Conservation (phyloP, 2,329 filamentous ascomycete species). For the Ceratocystiopsis minuta region DNA sequence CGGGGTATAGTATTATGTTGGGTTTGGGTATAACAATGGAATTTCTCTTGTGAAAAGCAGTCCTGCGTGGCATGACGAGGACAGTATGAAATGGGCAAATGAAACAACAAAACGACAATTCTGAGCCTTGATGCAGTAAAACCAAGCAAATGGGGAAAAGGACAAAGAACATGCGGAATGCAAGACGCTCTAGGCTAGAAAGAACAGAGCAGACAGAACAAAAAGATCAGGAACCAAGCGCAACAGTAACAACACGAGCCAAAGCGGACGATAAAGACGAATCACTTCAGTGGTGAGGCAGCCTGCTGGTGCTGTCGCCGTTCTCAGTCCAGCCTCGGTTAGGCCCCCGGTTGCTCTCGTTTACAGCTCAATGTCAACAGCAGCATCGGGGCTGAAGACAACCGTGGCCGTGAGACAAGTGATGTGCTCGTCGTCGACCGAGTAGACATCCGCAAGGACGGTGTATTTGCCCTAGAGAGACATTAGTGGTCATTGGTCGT, state of each 20-base stretch:
- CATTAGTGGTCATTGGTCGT: background rate
- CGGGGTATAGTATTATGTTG: no score
- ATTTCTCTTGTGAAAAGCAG: no score
- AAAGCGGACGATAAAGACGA: no score
- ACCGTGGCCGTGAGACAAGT: slow-evolving; percentile 73
- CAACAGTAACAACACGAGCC: background rate
- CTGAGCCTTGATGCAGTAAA: background rate
- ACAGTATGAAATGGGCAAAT: no score
- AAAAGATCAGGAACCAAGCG: background rate
- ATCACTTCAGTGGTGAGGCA: background rate
- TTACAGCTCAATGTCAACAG: slow-evolving; percentile 3
- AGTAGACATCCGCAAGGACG: slow-evolving; percentile 73
- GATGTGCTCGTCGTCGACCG: slow-evolving; percentile 51
- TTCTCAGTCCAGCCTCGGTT: no score
- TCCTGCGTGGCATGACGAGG: no score
- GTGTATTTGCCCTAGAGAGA: slow-evolving; percentile 61
- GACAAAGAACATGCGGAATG: background rate
- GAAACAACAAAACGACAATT: no score
- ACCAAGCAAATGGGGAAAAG: background rate
- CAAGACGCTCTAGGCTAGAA: background rate
- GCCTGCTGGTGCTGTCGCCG: no score
- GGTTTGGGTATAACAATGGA: no score
- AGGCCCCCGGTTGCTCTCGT: no score
- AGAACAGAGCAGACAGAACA: background rate
- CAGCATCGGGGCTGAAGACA: slow-evolving; percentile 31